phyloP scores from a whole-genome alignment of 768 basidiomycete genomes.

The Tricholoma sp. region DNA sequence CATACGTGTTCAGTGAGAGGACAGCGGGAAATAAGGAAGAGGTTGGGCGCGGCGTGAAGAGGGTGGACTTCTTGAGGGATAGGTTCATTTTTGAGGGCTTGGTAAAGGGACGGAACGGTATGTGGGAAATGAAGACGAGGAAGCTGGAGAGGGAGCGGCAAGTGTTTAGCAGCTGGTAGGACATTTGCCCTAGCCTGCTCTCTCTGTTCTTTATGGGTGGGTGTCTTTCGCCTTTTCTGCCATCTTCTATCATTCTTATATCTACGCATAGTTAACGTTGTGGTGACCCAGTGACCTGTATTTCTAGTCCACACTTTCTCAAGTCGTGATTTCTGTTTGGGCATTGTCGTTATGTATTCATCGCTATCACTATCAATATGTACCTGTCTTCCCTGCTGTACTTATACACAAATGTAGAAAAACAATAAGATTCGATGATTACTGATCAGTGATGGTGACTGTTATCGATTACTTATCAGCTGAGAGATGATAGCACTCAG shows the following conservation, averaged over 20 bases:
- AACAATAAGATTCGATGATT: neutral
- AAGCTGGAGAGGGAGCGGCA: slow-evolving; percentile 3
- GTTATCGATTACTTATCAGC: too few species aligned
- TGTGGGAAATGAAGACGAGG: slow-evolving; percentile 62
- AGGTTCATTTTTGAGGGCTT: slow-evolving; percentile 51
- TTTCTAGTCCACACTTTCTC: too few species aligned
- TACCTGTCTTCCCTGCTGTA: neutral
- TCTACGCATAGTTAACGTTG: too few species aligned
- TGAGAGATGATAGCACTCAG: too few species aligned
- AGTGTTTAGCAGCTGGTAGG: neutral
- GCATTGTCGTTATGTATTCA: too few species aligned
- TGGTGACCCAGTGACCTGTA: too few species aligned
- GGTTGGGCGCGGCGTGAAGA: slow-evolving; percentile 39
- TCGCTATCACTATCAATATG: neutral
- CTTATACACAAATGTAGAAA: neutral
- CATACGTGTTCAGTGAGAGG: slow-evolving; percentile 40
- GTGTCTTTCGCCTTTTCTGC: neutral
- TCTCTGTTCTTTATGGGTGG: neutral
- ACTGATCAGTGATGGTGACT: too few species aligned
- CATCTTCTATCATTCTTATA: too few species aligned
- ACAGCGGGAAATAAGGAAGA: slow-evolving; percentile 30
- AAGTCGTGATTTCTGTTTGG: too few species aligned
- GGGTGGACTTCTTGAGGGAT: slow-evolving; percentile 58
- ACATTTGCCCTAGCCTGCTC: too few species aligned
- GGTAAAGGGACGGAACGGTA: slow-evolving; percentile 45